These are phyloP conservation scores for Naganishia liquefaciens DNA, from an alignment of 1,284 basidiomycete species.

Conservation along the genomic window DNA sequence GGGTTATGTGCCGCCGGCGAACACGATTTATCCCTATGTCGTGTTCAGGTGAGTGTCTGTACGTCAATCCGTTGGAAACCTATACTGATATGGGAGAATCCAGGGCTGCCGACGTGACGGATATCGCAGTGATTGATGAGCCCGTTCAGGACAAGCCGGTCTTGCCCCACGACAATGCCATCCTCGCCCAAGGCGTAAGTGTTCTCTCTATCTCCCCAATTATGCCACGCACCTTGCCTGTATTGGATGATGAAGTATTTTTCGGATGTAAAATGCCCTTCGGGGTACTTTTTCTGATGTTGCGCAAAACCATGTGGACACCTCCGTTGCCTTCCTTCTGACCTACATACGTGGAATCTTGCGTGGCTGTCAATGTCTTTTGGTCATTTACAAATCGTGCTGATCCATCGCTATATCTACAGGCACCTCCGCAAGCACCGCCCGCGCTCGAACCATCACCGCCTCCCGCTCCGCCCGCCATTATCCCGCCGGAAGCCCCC, in stretches of 20 bases:
- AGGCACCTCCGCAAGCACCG: slow-evolving; percentile 2
- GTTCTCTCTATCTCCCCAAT: background rate
- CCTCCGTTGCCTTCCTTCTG: slow-evolving; percentile 38
- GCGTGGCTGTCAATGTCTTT: slow-evolving; percentile 10
- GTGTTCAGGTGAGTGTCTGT: slow-evolving; percentile 39
- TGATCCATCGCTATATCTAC: background rate
- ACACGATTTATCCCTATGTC: slow-evolving; percentile 59
- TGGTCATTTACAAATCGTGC: background rate
- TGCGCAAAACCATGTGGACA: slow-evolving; percentile 36
- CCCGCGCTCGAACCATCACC: background rate
- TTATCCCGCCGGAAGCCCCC: slow-evolving; percentile 5
- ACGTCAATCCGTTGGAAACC: background rate
- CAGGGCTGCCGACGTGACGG: slow-evolving; percentile 52
- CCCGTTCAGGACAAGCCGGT: slow-evolving; percentile 38
- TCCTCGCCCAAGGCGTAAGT: slow-evolving; percentile 27
- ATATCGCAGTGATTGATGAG: slow-evolving; percentile 52
- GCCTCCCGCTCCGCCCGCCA: slow-evolving; percentile 11
- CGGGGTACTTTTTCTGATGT: slow-evolving; percentile 31
- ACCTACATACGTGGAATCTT: slow-evolving; percentile 4
- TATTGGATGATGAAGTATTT: slow-evolving; percentile 32
- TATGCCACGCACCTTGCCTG: background rate
- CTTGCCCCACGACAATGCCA: slow-evolving; percentile 28
- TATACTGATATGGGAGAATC: background rate
- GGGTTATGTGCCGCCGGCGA: slow-evolving; percentile 50
- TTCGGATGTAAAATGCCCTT: slow-evolving; percentile 35